Evolutionary conservation across 2,329 filamentous ascomycete species (phyloP), one percentile per base, ranked within the genome.

Genomic region (Elsinoe australis): DNA sequence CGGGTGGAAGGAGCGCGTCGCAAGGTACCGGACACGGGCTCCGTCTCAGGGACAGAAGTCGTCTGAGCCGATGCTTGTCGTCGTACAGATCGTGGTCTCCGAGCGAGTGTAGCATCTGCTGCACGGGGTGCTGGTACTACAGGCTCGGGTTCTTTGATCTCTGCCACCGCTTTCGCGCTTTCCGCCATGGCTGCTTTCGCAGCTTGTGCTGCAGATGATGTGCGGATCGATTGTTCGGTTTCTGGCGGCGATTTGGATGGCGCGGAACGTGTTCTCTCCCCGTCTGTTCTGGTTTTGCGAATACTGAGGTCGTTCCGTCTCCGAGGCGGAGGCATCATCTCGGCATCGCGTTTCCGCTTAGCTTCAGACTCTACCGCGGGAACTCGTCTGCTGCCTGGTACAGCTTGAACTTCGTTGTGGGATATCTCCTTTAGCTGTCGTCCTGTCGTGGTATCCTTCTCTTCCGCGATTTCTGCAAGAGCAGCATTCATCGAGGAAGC

Each of bases 401-500:
- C 24, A 14, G 29, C 12, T 22, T 48, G 52, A 4, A 63, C 61
- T 48, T 65, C 68, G 48, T 73, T 74, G n/a, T 66, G 67, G 6
- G 67, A 67, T 1, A 71, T 70, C 49, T 72, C 70, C 28, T 65
- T 60, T 36, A 74, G 58, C 3, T 63, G 61, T 28, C 59, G 58
- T 52, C 68, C 66, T 12, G 59, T 61, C 8, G 65, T 67, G 4
- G 64, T 63, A 36, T 68, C 65, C 53, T 64, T 64, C 56, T 68
- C 62, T 53, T 69, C 59, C 34, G 59, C 58, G 39, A 67, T 66
- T 48, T 67, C 63, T 52, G 62, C 61, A 54, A 67, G 45, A 19
- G 60, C 59, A 47, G 59, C 63, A 17, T 55, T 57, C 42, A 53
- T 51, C 34, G 60, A 58, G 34, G 61, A 59, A 29, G 62, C 61